Evolutionary conservation across 176 grass and related monocot genomes (phyloP).

Genomic region (Thalia dealbata): DNA sequence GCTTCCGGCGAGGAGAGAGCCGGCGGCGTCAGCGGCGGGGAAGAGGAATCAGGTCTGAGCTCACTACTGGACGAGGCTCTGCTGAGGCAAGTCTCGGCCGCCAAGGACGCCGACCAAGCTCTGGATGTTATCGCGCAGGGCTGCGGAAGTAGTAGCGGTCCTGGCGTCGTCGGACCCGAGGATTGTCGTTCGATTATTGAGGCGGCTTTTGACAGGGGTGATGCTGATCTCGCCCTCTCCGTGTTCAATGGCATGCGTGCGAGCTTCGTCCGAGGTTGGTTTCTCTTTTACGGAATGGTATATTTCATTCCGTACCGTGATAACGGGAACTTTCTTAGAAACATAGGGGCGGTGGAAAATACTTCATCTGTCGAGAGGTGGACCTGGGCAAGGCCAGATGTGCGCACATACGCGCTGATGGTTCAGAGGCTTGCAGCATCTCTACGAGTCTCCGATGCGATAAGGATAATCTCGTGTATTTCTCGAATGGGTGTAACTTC

Average conservation of each 20-base stretch:
- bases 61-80: conserved; percentile 31
- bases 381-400: conserved; percentile 10
- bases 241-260: conserved; percentile 57
- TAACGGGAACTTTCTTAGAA: not conserved
- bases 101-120: conserved; percentile 39
- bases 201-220: conserved; percentile 53
- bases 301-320: not conserved
- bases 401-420: conserved; percentile 1
- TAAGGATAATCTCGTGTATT: conserved; percentile 32
- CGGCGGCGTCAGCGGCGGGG: not conserved
- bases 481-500: conserved; percentile 33
- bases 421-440: conserved; percentile 8
- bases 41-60: not conserved
- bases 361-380: not conserved
- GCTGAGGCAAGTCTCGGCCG: not conserved
- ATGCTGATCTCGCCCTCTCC: conserved; percentile 52
- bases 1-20: not conserved
- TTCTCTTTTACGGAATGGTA: not conserved
- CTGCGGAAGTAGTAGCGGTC: not conserved
- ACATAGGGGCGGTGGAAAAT: not conserved
- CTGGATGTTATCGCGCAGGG: conserved; percentile 39
- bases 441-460: conserved; percentile 18
- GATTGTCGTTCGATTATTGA: conserved; percentile 53
- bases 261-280: conserved; percentile 36
- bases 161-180: conserved; percentile 18